Evolutionary conservation across 257 asterid species (phyloP), one percentile per base, ranked within the genome.

Genomic region (Jacaranda mimosifolia): DNA sequence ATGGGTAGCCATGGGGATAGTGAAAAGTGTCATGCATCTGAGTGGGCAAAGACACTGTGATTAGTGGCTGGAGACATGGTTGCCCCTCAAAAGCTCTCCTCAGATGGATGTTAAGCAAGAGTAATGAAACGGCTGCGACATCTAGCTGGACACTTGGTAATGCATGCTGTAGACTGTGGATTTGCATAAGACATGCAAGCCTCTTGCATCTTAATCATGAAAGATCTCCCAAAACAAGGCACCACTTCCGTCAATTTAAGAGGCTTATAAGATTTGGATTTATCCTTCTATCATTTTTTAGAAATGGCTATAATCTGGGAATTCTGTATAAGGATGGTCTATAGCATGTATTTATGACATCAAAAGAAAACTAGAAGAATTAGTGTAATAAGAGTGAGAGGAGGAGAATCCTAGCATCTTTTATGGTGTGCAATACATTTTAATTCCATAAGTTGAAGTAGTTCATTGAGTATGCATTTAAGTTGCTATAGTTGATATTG

Each of bases 21-120:
- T 32, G 55, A 38, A 12, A 75, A 53, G 21, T 75, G n/a, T 75
- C 56, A 63, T 49, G 72, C 62, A 46, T 63, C 42, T 8, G 39
- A 10, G 48, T 63, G 53, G 56, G 18, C 7, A 21, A 51, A 40
- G 52, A 39, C 15, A 38, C 55, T 17, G n/a, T 60, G 43, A 72
- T 32, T 48, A 49, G 63, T 42, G 9, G 36, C 19, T 48, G 46
- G 52, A 51, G n/a, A 74, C 39, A 26, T 59, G 9, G 48, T 26
- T 56, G 19, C 53, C 63, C 12, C 17, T 38, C 10, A 18, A 18
- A 18, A 39, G n/a, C 70, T 32, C 8, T 55, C 38, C 35, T 40
- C n/a, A 26, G 48, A 21, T 39, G 17, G 38, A 75, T 26, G 10
- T 12, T 57, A 18, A 39, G 66, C 43, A 52, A 21, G 17, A 64